Percentiles rank a stretch among this genome's conserved stretches.
phyloP scores from a whole-genome alignment of 257 asterid species.

The Primulina tabacum region DNA sequence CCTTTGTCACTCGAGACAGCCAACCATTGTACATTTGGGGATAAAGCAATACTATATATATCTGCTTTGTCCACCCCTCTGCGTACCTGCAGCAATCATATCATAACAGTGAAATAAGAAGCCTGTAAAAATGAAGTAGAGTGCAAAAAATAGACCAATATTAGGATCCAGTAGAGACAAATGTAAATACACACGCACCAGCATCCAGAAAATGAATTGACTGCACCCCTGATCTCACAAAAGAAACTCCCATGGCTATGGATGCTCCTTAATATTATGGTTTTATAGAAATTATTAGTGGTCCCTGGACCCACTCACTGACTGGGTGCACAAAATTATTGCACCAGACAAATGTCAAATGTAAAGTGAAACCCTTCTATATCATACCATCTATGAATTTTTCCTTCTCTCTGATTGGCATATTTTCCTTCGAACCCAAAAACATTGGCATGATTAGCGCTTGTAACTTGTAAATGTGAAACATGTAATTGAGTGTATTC shows the following conservation, averaged over 20 bases:
- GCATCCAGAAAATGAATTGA: not conserved
- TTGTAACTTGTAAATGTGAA: not conserved
- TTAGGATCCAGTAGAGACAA: not conserved
- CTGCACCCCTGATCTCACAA: not conserved
- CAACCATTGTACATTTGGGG: constrained; percentile 91
- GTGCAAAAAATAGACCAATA: not conserved
- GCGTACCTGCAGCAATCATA: constrained; percentile 65
- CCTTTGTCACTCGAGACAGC: constrained; percentile 94
- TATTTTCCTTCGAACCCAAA: not conserved
- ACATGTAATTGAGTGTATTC: not conserved
- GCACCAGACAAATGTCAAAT: not conserved
- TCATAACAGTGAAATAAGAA: constrained; percentile 23
- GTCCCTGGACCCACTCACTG: not conserved
- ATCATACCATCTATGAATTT: not conserved
- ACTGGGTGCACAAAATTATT: too few species aligned
- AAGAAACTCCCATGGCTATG: not conserved
- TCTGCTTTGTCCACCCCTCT: constrained; percentile 90
- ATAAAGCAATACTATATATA: constrained; percentile 70
- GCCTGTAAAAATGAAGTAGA: not conserved
- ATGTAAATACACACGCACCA: not conserved
- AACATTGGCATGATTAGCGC: not conserved
- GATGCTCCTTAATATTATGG: not conserved
- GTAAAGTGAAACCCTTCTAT: not conserved
- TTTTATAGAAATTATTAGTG: too few species aligned
- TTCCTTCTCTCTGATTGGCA: not conserved